Conservation (phyloP, 352 stramenopile species). For the Globisporangium barbulae region DNA sequence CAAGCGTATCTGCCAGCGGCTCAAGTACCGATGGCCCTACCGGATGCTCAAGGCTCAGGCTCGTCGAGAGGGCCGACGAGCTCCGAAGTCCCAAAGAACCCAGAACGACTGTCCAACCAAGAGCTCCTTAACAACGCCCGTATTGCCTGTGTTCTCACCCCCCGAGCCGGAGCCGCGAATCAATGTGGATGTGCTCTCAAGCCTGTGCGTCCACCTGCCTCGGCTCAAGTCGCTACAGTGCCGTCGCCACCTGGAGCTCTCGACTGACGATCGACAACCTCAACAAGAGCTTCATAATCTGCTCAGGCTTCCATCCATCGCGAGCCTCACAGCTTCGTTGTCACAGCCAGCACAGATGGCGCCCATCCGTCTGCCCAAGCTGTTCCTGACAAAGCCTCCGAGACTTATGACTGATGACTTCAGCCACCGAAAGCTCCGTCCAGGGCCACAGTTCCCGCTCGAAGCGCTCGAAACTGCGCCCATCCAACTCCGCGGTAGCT, state of each 20-base stretch:
- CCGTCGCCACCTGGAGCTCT: background rate
- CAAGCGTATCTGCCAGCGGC: slow-evolving; percentile 54
- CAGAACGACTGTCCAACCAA: background rate
- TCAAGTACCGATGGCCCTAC: slow-evolving; percentile 49
- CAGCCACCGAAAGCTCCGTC: background rate
- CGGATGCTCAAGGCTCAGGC: slow-evolving; percentile 35
- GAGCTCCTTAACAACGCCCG: background rate
- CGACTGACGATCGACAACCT: background rate
- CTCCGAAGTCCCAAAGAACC: background rate
- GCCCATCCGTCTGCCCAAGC: background rate
- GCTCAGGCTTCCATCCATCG: slow-evolving; percentile 1
- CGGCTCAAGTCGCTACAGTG: background rate
- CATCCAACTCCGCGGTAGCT: background rate
- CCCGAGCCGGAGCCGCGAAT: background rate
- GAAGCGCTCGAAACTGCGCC: background rate
- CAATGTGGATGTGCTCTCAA: background rate
- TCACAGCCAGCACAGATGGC: background rate
- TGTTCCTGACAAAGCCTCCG: background rate
- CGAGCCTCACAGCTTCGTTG: background rate
- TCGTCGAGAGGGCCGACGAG: slow-evolving; percentile 22
- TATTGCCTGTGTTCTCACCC: background rate
- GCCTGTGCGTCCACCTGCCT: background rate
- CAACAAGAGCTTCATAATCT: background rate
- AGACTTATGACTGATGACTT: background rate
- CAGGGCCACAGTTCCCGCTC: background rate